These are phyloP conservation scores for Solanum chacoense DNA, from an alignment of 305 asterid species.

Conservation along the genomic window DNA sequence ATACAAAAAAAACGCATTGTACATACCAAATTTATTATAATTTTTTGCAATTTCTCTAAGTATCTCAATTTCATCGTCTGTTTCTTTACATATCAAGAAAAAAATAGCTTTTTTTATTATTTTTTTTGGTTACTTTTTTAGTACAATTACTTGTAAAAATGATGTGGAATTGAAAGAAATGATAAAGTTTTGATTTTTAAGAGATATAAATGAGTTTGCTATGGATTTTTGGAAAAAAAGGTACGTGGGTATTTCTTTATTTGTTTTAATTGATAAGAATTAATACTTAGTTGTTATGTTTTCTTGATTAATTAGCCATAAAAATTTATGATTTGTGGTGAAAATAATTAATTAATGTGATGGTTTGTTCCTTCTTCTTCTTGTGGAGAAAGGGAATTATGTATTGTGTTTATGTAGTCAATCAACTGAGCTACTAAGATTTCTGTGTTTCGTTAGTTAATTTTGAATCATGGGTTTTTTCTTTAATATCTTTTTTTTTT, in stretches of 20 bases:
- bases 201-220: neutral
- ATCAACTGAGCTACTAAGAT: neutral
- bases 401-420: fast-evolving
- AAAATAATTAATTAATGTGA: neutral
- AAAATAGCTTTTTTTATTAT: neutral
- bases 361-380: neutral
- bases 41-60: neutral
- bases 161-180: neutral
- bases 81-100: neutral
- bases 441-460: neutral
- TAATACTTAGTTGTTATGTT: neutral
- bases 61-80: neutral
- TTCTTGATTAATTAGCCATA: neutral
- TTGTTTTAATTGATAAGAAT: neutral
- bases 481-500: neutral
- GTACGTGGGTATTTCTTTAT: conserved; percentile 18
- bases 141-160: neutral
- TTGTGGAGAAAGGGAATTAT: neutral
- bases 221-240: conserved; percentile 15
- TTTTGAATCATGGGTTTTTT: neutral
- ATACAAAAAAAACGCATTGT: neutral
- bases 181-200: neutral
- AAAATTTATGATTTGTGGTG: neutral
- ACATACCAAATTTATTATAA: neutral
- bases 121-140: neutral